These are phyloP conservation scores for Parathielavia hyrcaniae DNA, from an alignment of 495 filamentous ascomycete genomes.

Conservation along the genomic window DNA sequence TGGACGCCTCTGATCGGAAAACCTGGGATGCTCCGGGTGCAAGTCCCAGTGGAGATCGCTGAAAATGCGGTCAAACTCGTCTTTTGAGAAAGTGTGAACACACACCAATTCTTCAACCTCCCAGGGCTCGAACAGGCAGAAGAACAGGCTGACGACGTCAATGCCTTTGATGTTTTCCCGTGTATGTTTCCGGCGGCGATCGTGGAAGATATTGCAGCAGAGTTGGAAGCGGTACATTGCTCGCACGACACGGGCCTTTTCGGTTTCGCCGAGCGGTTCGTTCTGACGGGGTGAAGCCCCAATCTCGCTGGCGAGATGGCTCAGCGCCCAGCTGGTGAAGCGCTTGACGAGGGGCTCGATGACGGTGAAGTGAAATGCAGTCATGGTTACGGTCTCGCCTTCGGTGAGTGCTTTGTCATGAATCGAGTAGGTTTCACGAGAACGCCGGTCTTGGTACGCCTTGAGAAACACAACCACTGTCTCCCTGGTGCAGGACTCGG, in stretches of 20 bases:
- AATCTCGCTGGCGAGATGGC: background rate
- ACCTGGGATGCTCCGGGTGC: background rate
- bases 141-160: background rate
- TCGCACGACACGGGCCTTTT: background rate
- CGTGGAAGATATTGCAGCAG: background rate
- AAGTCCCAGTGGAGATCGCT: background rate
- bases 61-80: background rate
- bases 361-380: background rate
- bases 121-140: conserved; percentile 1
- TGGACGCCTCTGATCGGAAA: background rate
- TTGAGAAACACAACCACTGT: background rate
- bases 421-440: background rate
- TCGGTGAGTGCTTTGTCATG: conserved; percentile 4
- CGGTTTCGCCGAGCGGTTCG: background rate
- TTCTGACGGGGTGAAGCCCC: background rate
- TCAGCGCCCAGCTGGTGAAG: background rate
- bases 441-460: background rate
- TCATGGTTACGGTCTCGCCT: background rate
- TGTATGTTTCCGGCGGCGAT: background rate
- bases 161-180: background rate
- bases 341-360: background rate
- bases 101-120: background rate
- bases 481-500: background rate
- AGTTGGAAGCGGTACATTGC: conserved; percentile 11
- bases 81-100: background rate